These are phyloP conservation scores for Dryas drummondii DNA, from an alignment of 306 rosid species.

Conservation along the genomic window DNA sequence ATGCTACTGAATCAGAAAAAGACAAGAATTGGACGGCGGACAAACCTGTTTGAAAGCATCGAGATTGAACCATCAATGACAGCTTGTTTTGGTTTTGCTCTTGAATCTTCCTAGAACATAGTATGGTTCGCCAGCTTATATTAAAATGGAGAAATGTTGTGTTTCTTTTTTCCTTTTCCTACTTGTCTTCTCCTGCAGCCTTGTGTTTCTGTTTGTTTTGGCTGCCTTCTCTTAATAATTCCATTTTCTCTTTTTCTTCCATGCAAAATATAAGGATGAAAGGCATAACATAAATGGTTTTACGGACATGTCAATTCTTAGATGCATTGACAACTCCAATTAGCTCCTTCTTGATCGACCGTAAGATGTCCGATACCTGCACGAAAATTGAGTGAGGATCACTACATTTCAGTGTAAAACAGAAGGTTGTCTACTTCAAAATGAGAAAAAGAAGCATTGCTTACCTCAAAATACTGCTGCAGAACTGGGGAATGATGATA, in stretches of 20 bases:
- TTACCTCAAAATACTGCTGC: constrained; percentile 62
- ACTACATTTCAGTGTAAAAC: not conserved
- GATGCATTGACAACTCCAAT: constrained; percentile 18
- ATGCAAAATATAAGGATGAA: no score
- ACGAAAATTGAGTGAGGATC: not conserved
- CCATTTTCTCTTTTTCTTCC: no score
- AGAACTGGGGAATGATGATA: constrained; percentile 56
- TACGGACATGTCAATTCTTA: not conserved
- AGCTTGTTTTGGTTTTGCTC: not conserved
- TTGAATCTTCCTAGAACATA: constrained; percentile 7
- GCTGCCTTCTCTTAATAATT: not conserved
- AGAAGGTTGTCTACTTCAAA: not conserved
- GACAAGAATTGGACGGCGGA: not conserved
- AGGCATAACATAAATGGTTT: no score
- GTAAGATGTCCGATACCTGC: constrained; percentile 58
- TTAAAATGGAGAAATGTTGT: not conserved
- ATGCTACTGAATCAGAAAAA: not conserved
- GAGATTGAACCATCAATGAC: not conserved
- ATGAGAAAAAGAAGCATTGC: not conserved
- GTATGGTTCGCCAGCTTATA: constrained; percentile 8
- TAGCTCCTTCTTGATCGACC: constrained; percentile 48
- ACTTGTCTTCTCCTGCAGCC: not conserved
- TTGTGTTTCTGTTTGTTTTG: not conserved
- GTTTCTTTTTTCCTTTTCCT: not conserved
- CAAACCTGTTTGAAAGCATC: not conserved